Conservation (phyloP, 805 yeast genomes). For the Tetrapisispora phaffii region DNA sequence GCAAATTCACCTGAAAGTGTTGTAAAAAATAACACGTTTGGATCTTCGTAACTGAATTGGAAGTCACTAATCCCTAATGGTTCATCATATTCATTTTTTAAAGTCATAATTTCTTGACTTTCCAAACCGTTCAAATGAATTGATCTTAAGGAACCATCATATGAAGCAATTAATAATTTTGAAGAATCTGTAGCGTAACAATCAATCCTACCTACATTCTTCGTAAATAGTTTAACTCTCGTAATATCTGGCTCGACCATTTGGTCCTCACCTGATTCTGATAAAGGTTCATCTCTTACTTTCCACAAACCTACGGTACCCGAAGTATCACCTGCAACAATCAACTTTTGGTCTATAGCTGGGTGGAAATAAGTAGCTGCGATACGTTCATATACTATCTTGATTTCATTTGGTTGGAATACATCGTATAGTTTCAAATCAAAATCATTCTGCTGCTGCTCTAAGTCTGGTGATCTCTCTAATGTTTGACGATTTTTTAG, state of each 20-base stretch:
- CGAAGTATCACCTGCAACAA: constrained; percentile 80
- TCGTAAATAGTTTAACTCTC: constrained; percentile 65
- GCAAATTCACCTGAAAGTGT: constrained; percentile 77
- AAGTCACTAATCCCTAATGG: constrained; percentile 69
- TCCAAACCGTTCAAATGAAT: constrained; percentile 55
- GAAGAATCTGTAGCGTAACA: constrained; percentile 41
- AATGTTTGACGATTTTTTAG: constrained; percentile 33
- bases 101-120: constrained; percentile 52
- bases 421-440: constrained; percentile 41
- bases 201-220: constrained; percentile 55
- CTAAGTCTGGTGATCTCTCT: constrained; percentile 30
- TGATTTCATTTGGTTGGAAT: constrained; percentile 61
- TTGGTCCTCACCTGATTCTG: constrained; percentile 30
- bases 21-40: constrained; percentile 55
- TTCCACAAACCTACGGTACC: constrained; percentile 90
- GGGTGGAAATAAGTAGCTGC: constrained; percentile 75
- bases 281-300: constrained; percentile 31
- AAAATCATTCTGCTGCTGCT: constrained; percentile 44
- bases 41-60: constrained; percentile 39
- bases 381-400: constrained; percentile 59
- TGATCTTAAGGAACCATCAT: constrained; percentile 77
- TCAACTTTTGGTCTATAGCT: constrained; percentile 44
- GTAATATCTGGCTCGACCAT: constrained; percentile 42
- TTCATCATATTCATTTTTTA: constrained; percentile 43
- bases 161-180: constrained; percentile 60